A percentile compares a stretch with the other conserved stretches of the same genome.
Evolutionary conservation across 106 monocot species (phyloP).

Genomic region (Platanthera zijinensis): DNA sequence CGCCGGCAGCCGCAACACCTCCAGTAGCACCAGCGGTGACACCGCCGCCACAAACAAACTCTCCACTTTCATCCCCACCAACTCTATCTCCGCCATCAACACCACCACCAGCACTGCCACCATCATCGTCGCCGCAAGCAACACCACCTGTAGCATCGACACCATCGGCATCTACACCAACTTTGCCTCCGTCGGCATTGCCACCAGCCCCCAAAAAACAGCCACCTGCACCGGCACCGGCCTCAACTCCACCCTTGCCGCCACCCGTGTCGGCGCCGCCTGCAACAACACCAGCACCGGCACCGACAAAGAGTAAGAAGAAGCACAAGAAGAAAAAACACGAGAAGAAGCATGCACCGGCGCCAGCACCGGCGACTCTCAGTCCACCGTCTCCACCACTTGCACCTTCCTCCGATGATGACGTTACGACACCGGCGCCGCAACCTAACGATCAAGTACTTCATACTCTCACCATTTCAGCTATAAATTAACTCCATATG

Average conservation of each 20-base stretch:
- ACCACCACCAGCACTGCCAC: constrained; percentile 14
- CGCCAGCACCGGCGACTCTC: constrained; percentile 22
- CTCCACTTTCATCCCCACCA: neutral
- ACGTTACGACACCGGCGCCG: constrained; percentile 26
- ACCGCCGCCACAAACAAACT: neutral
- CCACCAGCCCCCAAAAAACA: constrained; percentile 16
- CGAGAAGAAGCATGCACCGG: constrained; percentile 35
- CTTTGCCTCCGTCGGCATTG: constrained; percentile 5
- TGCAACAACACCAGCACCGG: constrained; percentile 29
- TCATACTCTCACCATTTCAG: no score
- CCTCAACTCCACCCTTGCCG: constrained; percentile 7
- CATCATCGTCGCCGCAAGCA: constrained; percentile 8
- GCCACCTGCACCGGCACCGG: constrained; percentile 8
- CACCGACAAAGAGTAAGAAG: constrained; percentile 26
- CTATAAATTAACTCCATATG: no score
- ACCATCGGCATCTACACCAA: constrained; percentile 10
- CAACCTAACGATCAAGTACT: constrained; percentile 23
- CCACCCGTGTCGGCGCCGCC: neutral
- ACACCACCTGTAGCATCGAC: constrained; percentile 8
- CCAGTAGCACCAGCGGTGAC: neutral
- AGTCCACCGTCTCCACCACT: constrained; percentile 48
- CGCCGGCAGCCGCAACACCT: constrained; percentile 12
- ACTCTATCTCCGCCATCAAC: neutral
- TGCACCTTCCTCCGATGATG: constrained; percentile 19
- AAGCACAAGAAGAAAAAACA: constrained; percentile 44